A percentile compares a stretch with the other conserved stretches of the same genome.
These are phyloP conservation scores for Nymphaea colorata DNA, from an alignment of 164 flowering plant species.

Conservation along the genomic window DNA sequence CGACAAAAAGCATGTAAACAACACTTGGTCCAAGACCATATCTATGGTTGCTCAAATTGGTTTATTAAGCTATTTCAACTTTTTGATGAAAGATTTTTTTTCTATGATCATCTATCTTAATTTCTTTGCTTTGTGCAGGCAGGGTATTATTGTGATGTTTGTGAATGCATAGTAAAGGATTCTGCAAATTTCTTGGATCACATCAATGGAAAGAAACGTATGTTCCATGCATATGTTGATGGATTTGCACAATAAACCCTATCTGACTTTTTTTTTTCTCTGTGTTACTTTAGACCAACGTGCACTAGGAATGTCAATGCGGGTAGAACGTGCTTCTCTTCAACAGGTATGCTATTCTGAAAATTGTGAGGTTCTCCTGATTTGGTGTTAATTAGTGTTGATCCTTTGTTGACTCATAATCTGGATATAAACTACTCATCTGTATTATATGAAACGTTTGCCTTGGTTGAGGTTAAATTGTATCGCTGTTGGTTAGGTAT, in stretches of 20 bases:
- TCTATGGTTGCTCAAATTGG: background rate
- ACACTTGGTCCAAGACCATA: too few species aligned
- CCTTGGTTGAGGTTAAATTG: too few species aligned
- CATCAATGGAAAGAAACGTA: constrained; percentile 97
- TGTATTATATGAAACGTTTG: too few species aligned
- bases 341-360: constrained; percentile 43
- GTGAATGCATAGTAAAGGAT: constrained; percentile 97
- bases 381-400: too few species aligned
- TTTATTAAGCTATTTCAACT: background rate
- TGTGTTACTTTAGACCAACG: constrained; percentile 60
- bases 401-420: too few species aligned
- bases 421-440: too few species aligned
- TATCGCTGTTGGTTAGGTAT: too few species aligned
- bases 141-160: constrained; percentile 85
- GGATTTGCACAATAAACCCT: background rate
- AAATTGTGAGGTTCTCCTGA: background rate
- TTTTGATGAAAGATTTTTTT: background rate
- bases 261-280: background rate
- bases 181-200: constrained; percentile 98
- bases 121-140: constrained; percentile 37
- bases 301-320: constrained; percentile 97
- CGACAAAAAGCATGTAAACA: too few species aligned
- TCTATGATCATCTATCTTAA: background rate
- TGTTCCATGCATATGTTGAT: constrained; percentile 7
- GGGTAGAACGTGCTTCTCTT: constrained; percentile 86